phyloP scores from a whole-genome alignment of 306 rosid species.

The Malus domestica region ASM211411v1 NC_041792.1:28623407-28623906 shows the following conservation, averaged over 20 bases:
- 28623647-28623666: conserved; percentile 3
- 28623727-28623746: conserved; percentile 78
- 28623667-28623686: not conserved
- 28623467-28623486: conserved; percentile 64
- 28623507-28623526: conserved; percentile 64
- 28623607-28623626: conserved; percentile 46
- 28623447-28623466: conserved; percentile 23
- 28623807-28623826: conserved; percentile 12
- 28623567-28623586: conserved; percentile 56
- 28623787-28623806: conserved; percentile 16
- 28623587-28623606: conserved; percentile 45
- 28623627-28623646: conserved; percentile 57
- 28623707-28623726: conserved; percentile 11
- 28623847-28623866: conserved; percentile 57
- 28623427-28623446: not conserved
- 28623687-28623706: not conserved
- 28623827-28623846: conserved; percentile 39
- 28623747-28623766: conserved; percentile 59
- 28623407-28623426: not conserved
- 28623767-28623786: conserved; percentile 24
- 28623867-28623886: conserved; percentile 65
- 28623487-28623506: conserved; percentile 82
- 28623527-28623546: conserved; percentile 67
- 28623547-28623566: conserved; percentile 77
- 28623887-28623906: conserved; percentile 69